Percentiles rank a stretch among this genome's conserved stretches.
Conservation (phyloP, 305 asterid species). For the Fraxinus sp. region DNA sequence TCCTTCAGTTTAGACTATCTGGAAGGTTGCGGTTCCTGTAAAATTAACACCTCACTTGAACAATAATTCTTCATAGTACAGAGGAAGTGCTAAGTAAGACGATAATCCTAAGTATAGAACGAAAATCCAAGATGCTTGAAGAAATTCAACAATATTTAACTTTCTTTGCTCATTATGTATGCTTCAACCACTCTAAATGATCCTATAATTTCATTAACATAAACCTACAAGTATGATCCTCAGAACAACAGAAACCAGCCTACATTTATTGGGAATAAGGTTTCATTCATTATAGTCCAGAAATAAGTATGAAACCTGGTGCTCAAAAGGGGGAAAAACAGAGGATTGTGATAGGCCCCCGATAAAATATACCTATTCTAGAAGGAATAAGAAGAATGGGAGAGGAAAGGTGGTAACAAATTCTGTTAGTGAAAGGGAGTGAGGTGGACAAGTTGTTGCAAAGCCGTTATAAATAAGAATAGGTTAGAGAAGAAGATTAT, state of each 20-base stretch:
- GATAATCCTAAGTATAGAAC: neutral
- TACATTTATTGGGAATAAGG: neutral
- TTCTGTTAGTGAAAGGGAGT: too few species aligned
- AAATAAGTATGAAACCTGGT: neutral
- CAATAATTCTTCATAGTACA: neutral
- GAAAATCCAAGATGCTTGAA: neutral
- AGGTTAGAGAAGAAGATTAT: too few species aligned
- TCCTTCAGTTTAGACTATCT: neutral
- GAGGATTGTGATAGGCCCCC: neutral
- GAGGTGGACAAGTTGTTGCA: too few species aligned
- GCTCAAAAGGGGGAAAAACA: neutral
- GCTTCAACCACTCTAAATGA: neutral
- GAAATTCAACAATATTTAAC: neutral
- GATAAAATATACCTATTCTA: too few species aligned
- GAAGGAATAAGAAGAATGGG: too few species aligned
- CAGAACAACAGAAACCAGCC: neutral
- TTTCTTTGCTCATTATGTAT: neutral
- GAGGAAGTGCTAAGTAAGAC: neutral
- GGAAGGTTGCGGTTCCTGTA: neutral
- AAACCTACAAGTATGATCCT: neutral
- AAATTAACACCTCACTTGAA: neutral
- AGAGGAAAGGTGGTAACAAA: too few species aligned
- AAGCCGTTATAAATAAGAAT: too few species aligned
- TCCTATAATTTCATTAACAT: neutral
- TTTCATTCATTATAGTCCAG: neutral